phyloP scores from a whole-genome alignment of 495 filamentous ascomycete genomes.

The Hypoxylon perforatum region DNA sequence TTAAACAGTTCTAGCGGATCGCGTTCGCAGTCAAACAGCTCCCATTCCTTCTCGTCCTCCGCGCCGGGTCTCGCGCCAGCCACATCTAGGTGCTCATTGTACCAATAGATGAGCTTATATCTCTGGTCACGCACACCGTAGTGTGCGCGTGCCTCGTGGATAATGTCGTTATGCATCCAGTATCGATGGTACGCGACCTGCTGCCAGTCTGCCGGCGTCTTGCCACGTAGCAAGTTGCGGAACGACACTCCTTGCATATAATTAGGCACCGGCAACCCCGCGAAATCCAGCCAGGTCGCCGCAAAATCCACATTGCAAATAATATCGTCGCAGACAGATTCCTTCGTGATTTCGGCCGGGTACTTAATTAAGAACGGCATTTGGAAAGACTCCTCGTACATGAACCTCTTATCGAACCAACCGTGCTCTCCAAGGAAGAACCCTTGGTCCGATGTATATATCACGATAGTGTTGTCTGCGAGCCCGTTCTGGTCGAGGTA shows the following conservation, averaged over 20 bases:
- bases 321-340: slow-evolving; percentile 52
- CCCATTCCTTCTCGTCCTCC: slow-evolving; percentile 54
- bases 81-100: slow-evolving; percentile 54
- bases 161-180: slow-evolving; percentile 59
- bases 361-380: slow-evolving; percentile 59
- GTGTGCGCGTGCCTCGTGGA: slow-evolving; percentile 55
- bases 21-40: slow-evolving; percentile 56
- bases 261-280: slow-evolving; percentile 45
- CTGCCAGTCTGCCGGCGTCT: slow-evolving; percentile 52
- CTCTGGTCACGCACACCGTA: slow-evolving; percentile 56
- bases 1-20: slow-evolving; percentile 61
- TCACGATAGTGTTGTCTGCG: slow-evolving; percentile 53
- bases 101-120: slow-evolving; percentile 63
- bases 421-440: slow-evolving; percentile 63
- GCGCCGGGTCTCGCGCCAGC: slow-evolving; percentile 50
- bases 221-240: slow-evolving; percentile 39
- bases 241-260: slow-evolving; percentile 60
- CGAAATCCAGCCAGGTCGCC: slow-evolving; percentile 54
- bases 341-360: slow-evolving; percentile 47
- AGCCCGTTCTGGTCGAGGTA: slow-evolving; percentile 50
- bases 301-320: slow-evolving; percentile 60
- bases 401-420: slow-evolving; percentile 62
- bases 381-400: slow-evolving; percentile 61
- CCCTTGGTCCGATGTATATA: slow-evolving; percentile 59
- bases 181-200: slow-evolving; percentile 60